Evolutionary conservation across 805 yeast species (phyloP), one percentile per base, ranked within the genome.

Genomic region (Kuraishia cidri): DNA sequence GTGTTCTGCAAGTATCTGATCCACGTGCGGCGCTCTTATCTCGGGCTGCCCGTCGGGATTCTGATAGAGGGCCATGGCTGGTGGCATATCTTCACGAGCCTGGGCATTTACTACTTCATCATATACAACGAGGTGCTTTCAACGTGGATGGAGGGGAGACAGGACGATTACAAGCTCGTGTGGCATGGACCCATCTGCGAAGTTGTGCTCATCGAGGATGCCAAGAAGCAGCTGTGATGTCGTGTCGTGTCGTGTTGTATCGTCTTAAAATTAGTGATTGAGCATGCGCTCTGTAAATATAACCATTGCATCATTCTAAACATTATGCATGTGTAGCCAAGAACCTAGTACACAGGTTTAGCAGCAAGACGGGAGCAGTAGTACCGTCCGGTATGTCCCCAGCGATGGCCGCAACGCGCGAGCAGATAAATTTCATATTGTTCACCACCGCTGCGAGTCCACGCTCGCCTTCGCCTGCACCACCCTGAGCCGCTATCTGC

Each of bases 11-110:
- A 60, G 11, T 52, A 54, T 16, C 77, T 84, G 55, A 67, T 76
- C 25, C 38, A 55, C 5, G 47, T 72, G 11, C 70, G 96, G 53
- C 69, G 92, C 37, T 43, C 58, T 4, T 37, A 39, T 12, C 53
- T 76, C 10, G 94, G 97, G 3, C 69, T 81, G 60, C 97, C 97
- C 1, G 70, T 79, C 33, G 97, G 97, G 2, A 70, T 86, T 39
- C 42, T 90, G 3, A 62, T 90, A 23, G 97, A 90, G 55, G 81
- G 94, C 19, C 97, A 90, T 48, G 95, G 94, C 16, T 90, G 97
- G 97, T 90, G 97, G 97, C 97, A 90, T 51, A 60, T 83, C 8
- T 66, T 83, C 41, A 83, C 92, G 0, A 94, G 95, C 1, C 61
- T 76, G 14, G 95, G 97, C 2, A 92, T 90, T 8, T 90, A 90